phyloP scores from a whole-genome alignment of 805 yeast genomes.

The Candida germanica region DNA sequence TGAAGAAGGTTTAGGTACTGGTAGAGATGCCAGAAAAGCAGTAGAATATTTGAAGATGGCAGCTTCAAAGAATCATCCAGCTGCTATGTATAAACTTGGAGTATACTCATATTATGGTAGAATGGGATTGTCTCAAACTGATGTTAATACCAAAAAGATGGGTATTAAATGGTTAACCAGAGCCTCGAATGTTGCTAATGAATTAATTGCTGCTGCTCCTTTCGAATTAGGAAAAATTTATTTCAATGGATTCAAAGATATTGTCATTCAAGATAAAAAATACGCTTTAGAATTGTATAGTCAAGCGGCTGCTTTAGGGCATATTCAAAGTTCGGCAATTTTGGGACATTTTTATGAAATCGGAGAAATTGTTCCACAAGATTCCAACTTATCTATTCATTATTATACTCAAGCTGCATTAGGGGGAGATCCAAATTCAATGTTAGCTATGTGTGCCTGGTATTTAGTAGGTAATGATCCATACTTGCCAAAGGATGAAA shows the following conservation, averaged over 20 bases:
- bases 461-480: slow-evolving; percentile 89
- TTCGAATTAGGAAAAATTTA: slow-evolving; percentile 85
- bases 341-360: slow-evolving; percentile 83
- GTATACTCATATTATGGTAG: slow-evolving; percentile 77
- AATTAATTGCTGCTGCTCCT: slow-evolving; percentile 88
- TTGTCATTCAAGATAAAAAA: slow-evolving; percentile 75
- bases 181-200: slow-evolving; percentile 81
- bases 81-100: slow-evolving; percentile 95
- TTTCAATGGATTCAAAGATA: slow-evolving; percentile 80
- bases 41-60: slow-evolving; percentile 81
- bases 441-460: slow-evolving; percentile 97
- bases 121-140: slow-evolving; percentile 69
- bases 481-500: slow-evolving; percentile 70
- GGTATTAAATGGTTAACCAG: slow-evolving; percentile 93
- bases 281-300: slow-evolving; percentile 85
- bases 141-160: slow-evolving; percentile 66
- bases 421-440: slow-evolving; percentile 82
- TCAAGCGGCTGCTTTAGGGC: slow-evolving; percentile 86
- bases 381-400: slow-evolving; percentile 81
- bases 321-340: slow-evolving; percentile 71
- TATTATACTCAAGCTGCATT: slow-evolving; percentile 89
- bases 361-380: slow-evolving; percentile 73
- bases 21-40: slow-evolving; percentile 83
- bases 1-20: slow-evolving; percentile 91
- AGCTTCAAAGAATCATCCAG: slow-evolving; percentile 87